phyloP scores from a whole-genome alignment of 495 filamentous ascomycete species.

The Barbatosphaeria neglecta region DNA sequence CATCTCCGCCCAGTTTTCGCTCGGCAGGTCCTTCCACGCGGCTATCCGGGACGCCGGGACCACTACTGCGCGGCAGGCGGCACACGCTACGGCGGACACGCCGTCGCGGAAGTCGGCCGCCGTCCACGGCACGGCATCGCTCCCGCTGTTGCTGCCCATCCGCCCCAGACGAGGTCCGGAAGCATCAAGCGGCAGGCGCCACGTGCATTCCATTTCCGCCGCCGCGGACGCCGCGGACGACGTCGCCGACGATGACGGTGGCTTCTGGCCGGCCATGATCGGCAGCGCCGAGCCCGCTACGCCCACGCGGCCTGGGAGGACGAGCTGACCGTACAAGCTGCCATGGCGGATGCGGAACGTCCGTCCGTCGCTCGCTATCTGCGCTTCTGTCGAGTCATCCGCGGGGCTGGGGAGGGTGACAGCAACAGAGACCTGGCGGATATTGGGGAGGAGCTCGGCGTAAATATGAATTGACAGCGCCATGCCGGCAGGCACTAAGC shows the following conservation, averaged over 20 bases:
- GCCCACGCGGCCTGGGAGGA: conserved; percentile 52
- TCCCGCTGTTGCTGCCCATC: conserved; percentile 13
- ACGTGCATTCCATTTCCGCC: conserved; percentile 43
- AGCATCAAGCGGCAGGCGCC: conserved; percentile 55
- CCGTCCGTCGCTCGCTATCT: conserved; percentile 36
- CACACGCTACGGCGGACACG: conserved; percentile 50
- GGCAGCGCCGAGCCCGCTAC: conserved; percentile 24
- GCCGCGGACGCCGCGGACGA: no score
- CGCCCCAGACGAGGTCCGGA: conserved; percentile 1
- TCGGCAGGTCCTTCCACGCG: conserved; percentile 90
- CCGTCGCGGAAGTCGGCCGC: conserved; percentile 46
- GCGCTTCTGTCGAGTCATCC: conserved; percentile 32
- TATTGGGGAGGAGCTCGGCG: conserved; percentile 79
- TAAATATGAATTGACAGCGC: conserved; percentile 44
- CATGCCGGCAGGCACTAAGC: not conserved
- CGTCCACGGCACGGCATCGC: conserved; percentile 52
- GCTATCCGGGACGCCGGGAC: conserved; percentile 30
- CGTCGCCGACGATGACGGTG: no score
- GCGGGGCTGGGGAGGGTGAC: conserved; percentile 47
- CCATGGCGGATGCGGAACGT: conserved; percentile 43
- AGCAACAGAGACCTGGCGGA: conserved; percentile 70
- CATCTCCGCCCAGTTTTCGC: conserved; percentile 98
- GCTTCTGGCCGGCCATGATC: conserved; percentile 8
- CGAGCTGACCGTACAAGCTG: conserved; percentile 42
- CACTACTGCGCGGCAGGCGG: conserved; percentile 40